phyloP scores from a whole-genome alignment of 2,329 filamentous ascomycete genomes.

The Hypoxylon sp. region DNA sequence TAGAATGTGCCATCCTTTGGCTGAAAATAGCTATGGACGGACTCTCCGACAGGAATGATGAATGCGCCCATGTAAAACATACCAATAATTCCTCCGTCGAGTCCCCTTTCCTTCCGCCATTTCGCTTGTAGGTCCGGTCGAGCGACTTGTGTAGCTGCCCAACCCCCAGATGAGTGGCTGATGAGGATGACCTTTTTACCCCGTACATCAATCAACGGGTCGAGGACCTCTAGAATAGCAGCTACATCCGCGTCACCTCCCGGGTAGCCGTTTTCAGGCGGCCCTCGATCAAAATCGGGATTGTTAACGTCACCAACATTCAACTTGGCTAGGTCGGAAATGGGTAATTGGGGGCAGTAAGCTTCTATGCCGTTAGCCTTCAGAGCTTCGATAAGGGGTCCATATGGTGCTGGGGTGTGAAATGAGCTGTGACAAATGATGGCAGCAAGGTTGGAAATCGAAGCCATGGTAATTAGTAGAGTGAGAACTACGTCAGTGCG shows the following conservation, averaged over 20 bases:
- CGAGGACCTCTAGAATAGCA: conserved; percentile 29
- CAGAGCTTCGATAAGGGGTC: conserved; percentile 48
- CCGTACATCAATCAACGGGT: conserved; percentile 30
- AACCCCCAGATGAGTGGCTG: conserved; percentile 56
- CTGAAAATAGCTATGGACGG: conserved; percentile 53
- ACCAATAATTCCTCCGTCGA: conserved; percentile 49
- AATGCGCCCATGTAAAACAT: conserved; percentile 53
- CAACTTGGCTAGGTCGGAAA: conserved; percentile 49
- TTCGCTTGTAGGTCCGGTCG: conserved; percentile 49
- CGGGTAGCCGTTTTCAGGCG: conserved; percentile 53
- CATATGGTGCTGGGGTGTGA: conserved; percentile 53
- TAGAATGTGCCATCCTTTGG: conserved; percentile 48
- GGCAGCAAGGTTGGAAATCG: not conserved
- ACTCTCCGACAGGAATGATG: conserved; percentile 53
- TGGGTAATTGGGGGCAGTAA: conserved; percentile 56
- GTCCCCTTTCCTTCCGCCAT: conserved; percentile 37
- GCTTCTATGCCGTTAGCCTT: conserved; percentile 50
- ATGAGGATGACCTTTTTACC: conserved; percentile 53
- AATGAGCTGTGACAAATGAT: conserved; percentile 52
- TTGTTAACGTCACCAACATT: conserved; percentile 47
- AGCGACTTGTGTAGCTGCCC: conserved; percentile 54
- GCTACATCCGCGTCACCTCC: conserved; percentile 42
- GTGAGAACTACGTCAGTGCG: not conserved
- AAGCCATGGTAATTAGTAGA: not conserved
- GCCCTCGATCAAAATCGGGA: conserved; percentile 47